A percentile compares a stretch with the other conserved stretches of the same genome.
Conservation (phyloP, 768 basidiomycete genomes). For the Gautieria morchelliformis region DNA sequence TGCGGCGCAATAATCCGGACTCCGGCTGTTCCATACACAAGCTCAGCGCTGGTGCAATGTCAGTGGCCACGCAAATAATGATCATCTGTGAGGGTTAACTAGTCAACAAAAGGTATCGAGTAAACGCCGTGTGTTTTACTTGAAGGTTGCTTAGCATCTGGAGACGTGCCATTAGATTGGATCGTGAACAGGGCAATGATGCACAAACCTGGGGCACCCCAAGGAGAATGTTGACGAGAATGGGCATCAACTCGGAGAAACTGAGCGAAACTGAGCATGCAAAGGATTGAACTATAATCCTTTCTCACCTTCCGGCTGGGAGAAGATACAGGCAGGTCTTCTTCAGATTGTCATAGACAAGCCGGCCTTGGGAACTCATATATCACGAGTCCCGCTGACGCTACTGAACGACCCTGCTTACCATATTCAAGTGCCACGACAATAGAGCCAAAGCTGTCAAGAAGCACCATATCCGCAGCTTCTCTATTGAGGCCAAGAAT, state of each 20-base stretch:
- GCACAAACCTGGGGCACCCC: slow-evolving; percentile 26
- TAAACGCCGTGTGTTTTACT: neutral
- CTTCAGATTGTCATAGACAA: slow-evolving; percentile 57
- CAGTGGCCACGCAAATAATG: slow-evolving; percentile 48
- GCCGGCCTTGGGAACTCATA: slow-evolving; percentile 24
- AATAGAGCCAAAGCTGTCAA: slow-evolving; percentile 59
- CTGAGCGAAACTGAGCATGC: slow-evolving; percentile 16
- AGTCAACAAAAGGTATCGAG: slow-evolving; percentile 23
- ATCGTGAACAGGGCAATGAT: neutral
- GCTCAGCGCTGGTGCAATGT: slow-evolving; percentile 44
- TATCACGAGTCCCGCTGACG: neutral
- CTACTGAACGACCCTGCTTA: slow-evolving; percentile 6
- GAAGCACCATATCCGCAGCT: slow-evolving; percentile 54
- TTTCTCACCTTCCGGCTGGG: slow-evolving; percentile 38
- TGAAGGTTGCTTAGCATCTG: slow-evolving; percentile 32
- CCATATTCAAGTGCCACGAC: slow-evolving; percentile 57
- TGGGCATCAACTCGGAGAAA: slow-evolving; percentile 55
- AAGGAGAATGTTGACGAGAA: slow-evolving; percentile 38
- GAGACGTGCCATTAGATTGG: neutral
- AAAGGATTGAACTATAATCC: slow-evolving; percentile 14
- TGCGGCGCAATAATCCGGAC: slow-evolving; percentile 42
- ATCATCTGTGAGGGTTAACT: slow-evolving; percentile 30
- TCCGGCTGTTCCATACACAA: slow-evolving; percentile 55
- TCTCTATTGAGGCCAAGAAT: slow-evolving; percentile 22
- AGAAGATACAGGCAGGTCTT: slow-evolving; percentile 43